phyloP scores from a whole-genome alignment of 495 filamentous ascomycete genomes.

The Tuber borchii region DNA sequence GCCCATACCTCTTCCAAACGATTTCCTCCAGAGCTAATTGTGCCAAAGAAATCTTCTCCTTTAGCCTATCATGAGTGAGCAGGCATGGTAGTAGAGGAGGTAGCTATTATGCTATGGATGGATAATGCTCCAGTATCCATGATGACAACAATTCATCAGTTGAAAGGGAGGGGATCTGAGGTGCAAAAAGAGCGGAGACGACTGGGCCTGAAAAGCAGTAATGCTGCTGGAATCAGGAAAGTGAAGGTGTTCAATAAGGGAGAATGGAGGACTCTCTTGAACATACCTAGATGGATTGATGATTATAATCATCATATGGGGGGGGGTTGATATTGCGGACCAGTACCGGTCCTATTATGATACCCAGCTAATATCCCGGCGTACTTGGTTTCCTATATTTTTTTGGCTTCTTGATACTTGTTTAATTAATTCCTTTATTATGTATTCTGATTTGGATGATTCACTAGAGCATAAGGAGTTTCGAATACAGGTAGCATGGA shows the following conservation, averaged over 20 bases:
- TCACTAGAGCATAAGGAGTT: conserved; percentile 1
- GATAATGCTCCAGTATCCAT: conserved; percentile 1
- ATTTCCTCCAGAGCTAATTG: conserved; percentile 10
- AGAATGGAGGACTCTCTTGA: conserved; percentile 6
- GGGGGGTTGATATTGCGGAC: neutral
- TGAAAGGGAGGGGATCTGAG: conserved; percentile 5
- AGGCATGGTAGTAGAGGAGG: neutral
- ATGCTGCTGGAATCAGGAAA: conserved; percentile 2
- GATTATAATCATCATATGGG: neutral
- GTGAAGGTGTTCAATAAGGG: neutral
- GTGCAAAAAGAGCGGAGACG: neutral
- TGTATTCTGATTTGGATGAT: neutral
- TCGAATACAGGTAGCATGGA: neutral
- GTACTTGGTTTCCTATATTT: conserved; percentile 33
- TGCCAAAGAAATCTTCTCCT: conserved; percentile 9
- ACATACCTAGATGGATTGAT: conserved; percentile 6
- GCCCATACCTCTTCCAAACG: conserved; percentile 4
- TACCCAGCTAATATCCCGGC: conserved; percentile 13
- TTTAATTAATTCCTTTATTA: conserved; percentile 15
- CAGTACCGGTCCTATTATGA: conserved; percentile 22
- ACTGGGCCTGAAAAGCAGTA: neutral
- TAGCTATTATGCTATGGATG: conserved; percentile 4
- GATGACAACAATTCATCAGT: conserved; percentile 1
- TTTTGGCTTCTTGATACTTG: conserved; percentile 38
- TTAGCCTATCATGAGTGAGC: neutral